Base-by-base conservation (phyloP, 78 protist genomes). In the Dictyostelium intermedium region DNA sequence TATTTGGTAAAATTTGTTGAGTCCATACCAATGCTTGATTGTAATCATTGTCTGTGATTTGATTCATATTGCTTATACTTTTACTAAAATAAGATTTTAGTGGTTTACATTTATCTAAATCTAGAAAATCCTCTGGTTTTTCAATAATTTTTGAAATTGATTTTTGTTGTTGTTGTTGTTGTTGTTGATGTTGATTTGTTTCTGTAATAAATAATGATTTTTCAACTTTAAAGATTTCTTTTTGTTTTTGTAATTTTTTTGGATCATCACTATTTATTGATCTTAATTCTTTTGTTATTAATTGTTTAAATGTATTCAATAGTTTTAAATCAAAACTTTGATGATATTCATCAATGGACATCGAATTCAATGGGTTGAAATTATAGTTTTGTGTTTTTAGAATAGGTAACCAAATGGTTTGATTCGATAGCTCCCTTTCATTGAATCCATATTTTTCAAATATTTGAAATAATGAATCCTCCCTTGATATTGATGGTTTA, bases 1-100 rank as follows among this genome's bases (percentile, higher is more conserved):
- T 50, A n/a, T 56, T 43, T 47, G 92, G 92, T 37, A 86, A 76
- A 23, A 86, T 32, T 39, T 86, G 92, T 76, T 86, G 92, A 14
- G 92, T n/a, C 92, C 92, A 86, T 7, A 37, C 50, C 16, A 50
- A 27, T 32, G 70, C 43, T 41, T n/a, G 14, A 43, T 41, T 77
- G 3, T 23, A n/a, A 32, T 73, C 81, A 37, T 20, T 73, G 13
- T 35, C 45, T 14, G 7, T 27, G 20, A 23, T 37, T 37, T 37
- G 81, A 23, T 74, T 74, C 41, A 74, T 37, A 74, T 16, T 66
- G 27, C 27, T 13, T 66, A 66, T 27, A 66, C 74, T 66, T 66
- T n/a, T 27, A 66, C 9, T 66, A 25, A 66, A 66, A 27, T 66
- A 30, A 11, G 32, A 27, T 66, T n/a, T 27, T 10, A 66, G 10